Base-by-base conservation (phyloP, 2,329 filamentous ascomycete genomes). In the Neurospora sp. region DNA sequence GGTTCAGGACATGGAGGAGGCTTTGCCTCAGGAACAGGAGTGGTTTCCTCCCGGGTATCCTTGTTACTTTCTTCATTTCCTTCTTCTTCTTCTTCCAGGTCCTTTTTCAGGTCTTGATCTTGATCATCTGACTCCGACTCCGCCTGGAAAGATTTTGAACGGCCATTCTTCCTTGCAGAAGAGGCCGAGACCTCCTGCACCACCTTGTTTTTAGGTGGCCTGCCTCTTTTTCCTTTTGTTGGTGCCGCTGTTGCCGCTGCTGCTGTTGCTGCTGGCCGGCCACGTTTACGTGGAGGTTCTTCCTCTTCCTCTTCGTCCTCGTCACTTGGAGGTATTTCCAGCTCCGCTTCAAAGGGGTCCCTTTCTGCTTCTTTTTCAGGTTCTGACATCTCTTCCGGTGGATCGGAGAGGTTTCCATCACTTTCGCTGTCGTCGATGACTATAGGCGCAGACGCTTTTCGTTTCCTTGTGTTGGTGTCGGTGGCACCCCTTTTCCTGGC, bases 361-460 rank as follows among this genome's bases (percentile, higher is more conserved):
- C 28, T n/a, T 28, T 69, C 33, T n/a, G 11, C 67, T 52, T 66
- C 17, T 23, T 69, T 3, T 62, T 37, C 17, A 19, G 33, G 12
- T 62, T 52, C 46, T 52, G 11, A 15, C 11, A 62, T 17, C 12
- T 62, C 39, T 68, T 38, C n/a, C 23, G 65, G 12, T 37, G 43
- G 62, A 19, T 41, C 23, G 5, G 23, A 15, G 65, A 15, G 8
- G 8, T 8, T 8, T 11, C 17, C 39, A 6, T 46, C 39, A 36
- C 68, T n/a, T 72, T 70, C 43, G 67, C 15, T 39, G 28, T 10
- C 23, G 37, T 19, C 69, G 43, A 19, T 71, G 68, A 8, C 69
- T 46, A 41, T 72, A 69, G 68, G 17, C 40, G 8, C 40, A 19
- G 6, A 69, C 12, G 23, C 52, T 36, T 62, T 36, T 70, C 68